Conservation (phyloP, 2,329 filamentous ascomycete species). For the Cladosporium sp. region DNA sequence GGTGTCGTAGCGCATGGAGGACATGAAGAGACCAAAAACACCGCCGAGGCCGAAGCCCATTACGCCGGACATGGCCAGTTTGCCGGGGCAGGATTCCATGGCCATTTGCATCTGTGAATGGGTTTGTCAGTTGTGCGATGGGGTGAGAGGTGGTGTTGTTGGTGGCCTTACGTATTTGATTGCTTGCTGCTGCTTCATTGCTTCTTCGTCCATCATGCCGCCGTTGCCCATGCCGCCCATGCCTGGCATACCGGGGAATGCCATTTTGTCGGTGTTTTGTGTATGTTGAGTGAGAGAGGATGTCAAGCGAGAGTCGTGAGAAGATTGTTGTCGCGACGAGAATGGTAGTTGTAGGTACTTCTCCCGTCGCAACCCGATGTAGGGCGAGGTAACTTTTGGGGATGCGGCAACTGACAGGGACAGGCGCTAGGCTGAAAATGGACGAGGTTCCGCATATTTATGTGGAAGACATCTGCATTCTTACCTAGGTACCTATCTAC, state of each 20-base stretch:
- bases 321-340: background rate
- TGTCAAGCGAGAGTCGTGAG: background rate
- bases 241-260: constrained; percentile 21
- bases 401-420: background rate
- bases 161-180: constrained; percentile 37
- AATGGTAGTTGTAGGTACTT: background rate
- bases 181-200: constrained; percentile 45
- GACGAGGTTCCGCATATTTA: background rate
- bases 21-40: constrained; percentile 96
- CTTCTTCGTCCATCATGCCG: constrained; percentile 25
- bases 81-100: constrained; percentile 90
- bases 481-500: too few relatives aligned
- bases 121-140: background rate
- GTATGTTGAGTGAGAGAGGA: too few relatives aligned
- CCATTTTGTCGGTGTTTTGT: constrained; percentile 17
- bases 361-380: background rate
- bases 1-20: constrained; percentile 97
- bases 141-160: background rate
- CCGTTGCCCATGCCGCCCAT: constrained; percentile 16
- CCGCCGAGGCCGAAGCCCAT: constrained; percentile 94
- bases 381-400: constrained; percentile 4
- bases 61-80: constrained; percentile 82
- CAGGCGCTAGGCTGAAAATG: background rate
- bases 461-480: background rate
- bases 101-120: constrained; percentile 64